phyloP scores from a whole-genome alignment of 495 filamentous ascomycete species.

The Neohortaea acidophila region DNA sequence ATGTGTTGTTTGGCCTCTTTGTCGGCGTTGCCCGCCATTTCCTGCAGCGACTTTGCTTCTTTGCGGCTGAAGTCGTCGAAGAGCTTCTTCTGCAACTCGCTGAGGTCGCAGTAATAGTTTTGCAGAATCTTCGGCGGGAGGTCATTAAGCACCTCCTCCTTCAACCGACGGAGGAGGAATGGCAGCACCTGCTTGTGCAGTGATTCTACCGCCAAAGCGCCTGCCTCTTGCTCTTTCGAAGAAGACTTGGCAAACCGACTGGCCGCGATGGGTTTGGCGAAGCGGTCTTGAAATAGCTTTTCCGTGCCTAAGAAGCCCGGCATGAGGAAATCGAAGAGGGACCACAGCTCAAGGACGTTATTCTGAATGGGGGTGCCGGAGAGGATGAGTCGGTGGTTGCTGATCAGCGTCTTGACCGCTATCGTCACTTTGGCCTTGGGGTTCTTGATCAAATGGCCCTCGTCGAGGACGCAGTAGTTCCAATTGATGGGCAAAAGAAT shows the following conservation, averaged over 20 bases:
- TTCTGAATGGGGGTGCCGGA: conserved; percentile 98
- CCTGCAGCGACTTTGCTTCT: conserved; percentile 65
- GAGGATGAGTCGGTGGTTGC: conserved; percentile 88
- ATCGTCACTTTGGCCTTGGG: conserved; percentile 82
- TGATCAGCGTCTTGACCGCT: conserved; percentile 73
- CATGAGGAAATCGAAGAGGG: conserved; percentile 97
- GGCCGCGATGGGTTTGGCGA: conserved; percentile 92
- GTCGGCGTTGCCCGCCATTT: conserved; percentile 61
- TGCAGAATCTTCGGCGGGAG: conserved; percentile 96
- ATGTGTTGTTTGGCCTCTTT: conserved; percentile 94
- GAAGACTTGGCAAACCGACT: conserved; percentile 91
- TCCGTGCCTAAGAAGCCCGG: conserved; percentile 96
- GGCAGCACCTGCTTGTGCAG: conserved; percentile 95
- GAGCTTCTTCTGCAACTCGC: conserved; percentile 81
- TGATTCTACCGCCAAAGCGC: conserved; percentile 88
- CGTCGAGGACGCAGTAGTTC: conserved; percentile 96
- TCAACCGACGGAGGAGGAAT: conserved; percentile 88
- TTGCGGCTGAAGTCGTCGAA: conserved; percentile 94
- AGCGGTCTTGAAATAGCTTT: conserved; percentile 93
- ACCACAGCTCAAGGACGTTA: conserved; percentile 97
- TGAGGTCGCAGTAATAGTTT: conserved; percentile 98
- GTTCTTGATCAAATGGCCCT: conserved; percentile 98
- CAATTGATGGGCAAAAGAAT: conserved; percentile 68
- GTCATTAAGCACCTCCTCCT: conserved; percentile 94
- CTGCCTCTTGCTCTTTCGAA: conserved; percentile 95